phyloP scores from a whole-genome alignment of 2,329 filamentous ascomycete genomes.

The Fusarium chlamydosporum region DNA sequence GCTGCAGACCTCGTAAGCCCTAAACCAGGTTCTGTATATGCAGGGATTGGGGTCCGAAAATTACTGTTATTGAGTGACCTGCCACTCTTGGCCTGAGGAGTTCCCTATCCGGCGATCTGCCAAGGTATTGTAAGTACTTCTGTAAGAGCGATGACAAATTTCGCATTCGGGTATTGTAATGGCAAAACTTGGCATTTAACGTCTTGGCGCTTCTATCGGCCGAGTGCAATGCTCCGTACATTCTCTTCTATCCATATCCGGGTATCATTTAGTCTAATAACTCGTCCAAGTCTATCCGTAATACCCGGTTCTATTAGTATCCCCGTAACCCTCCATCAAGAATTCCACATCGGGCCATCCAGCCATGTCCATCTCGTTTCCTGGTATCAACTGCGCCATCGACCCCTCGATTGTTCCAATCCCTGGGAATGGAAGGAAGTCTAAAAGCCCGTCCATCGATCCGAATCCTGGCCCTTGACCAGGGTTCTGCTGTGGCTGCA shows the following conservation, averaged over 20 bases:
- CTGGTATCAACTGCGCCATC: conserved; percentile 33
- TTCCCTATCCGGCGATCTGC: not conserved
- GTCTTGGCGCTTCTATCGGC: not conserved
- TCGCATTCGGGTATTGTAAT: not conserved
- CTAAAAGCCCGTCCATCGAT: conserved; percentile 38
- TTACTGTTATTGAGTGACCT: not conserved
- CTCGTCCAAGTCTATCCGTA: not conserved
- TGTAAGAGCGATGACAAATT: not conserved
- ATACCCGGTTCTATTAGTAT: conserved; percentile 8
- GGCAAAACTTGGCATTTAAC: not conserved
- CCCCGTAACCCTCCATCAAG: conserved; percentile 40
- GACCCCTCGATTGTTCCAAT: conserved; percentile 20
- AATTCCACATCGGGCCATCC: conserved; percentile 48
- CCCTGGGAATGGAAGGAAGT: conserved; percentile 33
- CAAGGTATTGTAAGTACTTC: not conserved
- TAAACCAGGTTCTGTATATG: conserved; percentile 13
- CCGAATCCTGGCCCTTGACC: conserved; percentile 15
- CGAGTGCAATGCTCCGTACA: no score
- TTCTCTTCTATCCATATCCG: not conserved
- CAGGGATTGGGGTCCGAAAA: not conserved
- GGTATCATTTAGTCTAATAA: not conserved
- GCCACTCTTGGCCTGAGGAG: not conserved
- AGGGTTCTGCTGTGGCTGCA: conserved; percentile 4
- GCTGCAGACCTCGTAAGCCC: conserved; percentile 7
- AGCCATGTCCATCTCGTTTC: conserved; percentile 33